Evolutionary conservation across 176 grass and related monocot species (phyloP).

Genomic region (Otatea glauca): DNA sequence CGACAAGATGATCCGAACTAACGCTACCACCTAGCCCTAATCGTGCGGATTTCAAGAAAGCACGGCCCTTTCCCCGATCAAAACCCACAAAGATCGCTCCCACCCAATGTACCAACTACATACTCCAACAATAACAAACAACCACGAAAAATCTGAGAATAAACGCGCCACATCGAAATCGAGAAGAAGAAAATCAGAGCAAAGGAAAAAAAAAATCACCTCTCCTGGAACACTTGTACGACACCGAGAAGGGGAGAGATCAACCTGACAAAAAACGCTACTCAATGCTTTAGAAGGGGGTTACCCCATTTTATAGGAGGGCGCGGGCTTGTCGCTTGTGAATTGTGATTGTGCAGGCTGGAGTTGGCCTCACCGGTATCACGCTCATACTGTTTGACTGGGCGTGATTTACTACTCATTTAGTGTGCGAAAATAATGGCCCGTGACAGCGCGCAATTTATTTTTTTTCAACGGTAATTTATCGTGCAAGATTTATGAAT

Average conservation of each 20-base stretch:
- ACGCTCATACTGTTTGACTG: not conserved
- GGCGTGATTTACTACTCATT: not conserved
- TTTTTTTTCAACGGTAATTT: not conserved
- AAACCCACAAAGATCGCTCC: not conserved
- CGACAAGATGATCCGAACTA: not conserved
- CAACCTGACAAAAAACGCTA: not conserved
- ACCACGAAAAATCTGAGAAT: constrained; percentile 14
- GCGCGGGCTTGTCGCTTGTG: not conserved
- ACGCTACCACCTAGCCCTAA: constrained; percentile 17
- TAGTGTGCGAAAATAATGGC: too few species aligned
- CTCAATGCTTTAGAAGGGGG: too few species aligned
- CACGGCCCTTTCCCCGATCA: constrained; percentile 19
- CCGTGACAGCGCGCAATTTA: not conserved
- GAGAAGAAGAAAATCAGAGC: not conserved
- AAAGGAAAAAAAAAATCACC: not conserved
- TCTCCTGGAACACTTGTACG: not conserved
- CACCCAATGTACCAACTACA: not conserved
- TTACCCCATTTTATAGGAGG: not conserved
- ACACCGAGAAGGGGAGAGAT: constrained; percentile 21
- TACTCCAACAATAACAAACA: not conserved
- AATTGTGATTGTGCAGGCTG: too few species aligned
- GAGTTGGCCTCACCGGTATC: too few species aligned
- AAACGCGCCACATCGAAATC: not conserved
- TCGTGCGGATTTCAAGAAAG: constrained; percentile 17
- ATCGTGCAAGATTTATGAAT: not conserved